Evolutionary conservation across 345 rosid species (phyloP).

Genomic region (Populus tremula): DNA sequence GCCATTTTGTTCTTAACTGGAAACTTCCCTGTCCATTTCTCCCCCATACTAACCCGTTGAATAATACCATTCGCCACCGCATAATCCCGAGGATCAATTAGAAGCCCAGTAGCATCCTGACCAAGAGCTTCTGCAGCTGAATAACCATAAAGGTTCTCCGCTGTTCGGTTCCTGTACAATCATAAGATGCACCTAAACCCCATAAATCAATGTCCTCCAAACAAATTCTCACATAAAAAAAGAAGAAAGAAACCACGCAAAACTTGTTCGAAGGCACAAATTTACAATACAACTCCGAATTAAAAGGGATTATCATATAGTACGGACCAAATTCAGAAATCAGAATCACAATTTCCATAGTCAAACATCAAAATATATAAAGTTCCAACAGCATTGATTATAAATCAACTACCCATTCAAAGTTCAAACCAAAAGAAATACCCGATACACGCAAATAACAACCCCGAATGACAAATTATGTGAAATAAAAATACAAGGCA

Average conservation of each 20-base stretch:
- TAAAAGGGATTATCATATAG: not conserved
- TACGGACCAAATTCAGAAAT: not conserved
- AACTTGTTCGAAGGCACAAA: not conserved
- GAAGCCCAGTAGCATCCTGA: constrained; percentile 59
- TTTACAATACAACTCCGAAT: not conserved
- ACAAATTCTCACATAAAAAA: not conserved
- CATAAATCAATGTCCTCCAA: not conserved
- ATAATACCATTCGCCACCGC: constrained; percentile 49
- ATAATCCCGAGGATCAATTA: constrained; percentile 62
- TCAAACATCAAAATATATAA: constrained; percentile 6
- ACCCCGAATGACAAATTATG: not conserved
- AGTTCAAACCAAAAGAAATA: not conserved
- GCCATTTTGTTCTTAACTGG: constrained; percentile 76
- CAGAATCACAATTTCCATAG: not conserved
- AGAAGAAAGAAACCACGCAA: not conserved
- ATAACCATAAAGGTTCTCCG: constrained; percentile 82
- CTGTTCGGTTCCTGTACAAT: constrained; percentile 74
- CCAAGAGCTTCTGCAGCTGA: constrained; percentile 79
- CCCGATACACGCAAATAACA: not conserved
- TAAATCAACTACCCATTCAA: not conserved
- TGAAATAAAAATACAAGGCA: not conserved
- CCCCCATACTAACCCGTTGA: constrained; percentile 54
- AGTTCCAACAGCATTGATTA: not conserved
- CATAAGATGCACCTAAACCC: constrained; percentile 6
- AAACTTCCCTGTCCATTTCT: constrained; percentile 89